Base-by-base conservation (phyloP, 2,329 filamentous ascomycete genomes). In the Colletotrichum tropicale region DNA sequence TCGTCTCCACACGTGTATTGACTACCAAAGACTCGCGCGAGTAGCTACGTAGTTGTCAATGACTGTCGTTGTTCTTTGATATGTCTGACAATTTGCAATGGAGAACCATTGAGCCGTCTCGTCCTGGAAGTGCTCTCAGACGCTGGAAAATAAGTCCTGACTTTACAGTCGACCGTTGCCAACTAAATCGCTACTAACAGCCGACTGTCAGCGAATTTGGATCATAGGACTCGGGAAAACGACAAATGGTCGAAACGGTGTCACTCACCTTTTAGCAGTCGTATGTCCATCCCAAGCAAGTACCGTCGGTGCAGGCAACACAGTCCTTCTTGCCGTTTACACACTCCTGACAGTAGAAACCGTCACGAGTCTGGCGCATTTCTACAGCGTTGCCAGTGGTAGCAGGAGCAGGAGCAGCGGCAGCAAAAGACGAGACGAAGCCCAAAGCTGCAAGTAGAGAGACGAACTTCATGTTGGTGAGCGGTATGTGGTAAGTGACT, bases 261-360 rank as follows among this genome's bases (percentile, higher is more conserved):
- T 21, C 1, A 7, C 61, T 43, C 4, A 65, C 24, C 8, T 2
- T 43, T 7, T 28, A 65, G 24, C 61, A 65, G 61, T 65, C 32
- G 15, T 65, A 43, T 21, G 61, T 65, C 34, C 34, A 65, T 3
- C 61, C 61, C 24, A 65, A 36, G 16, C 61, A 65, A 5, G 61
- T 65, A 4, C 61, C 61, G 3, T 65, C 61, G 21, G 61, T 43
- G 3, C 61, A 65, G 9, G 61, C 61, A 13, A 65, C n/a, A 36
- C 61, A 65, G 15, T 65, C 34, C 21, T 43, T 65, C 34, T 48
- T 65, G 61, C 61, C 34, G 8, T 43, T 48, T 0, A 65, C 10
- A 24, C 61, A 65, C 1, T 65, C 61, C 34, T 65, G 30, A 15
- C 61, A 65, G 2, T 65, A 48, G 61, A 43, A 65, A 1, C 61